phyloP scores from a whole-genome alignment of 202 grass and related monocot species.

The Carex arenaria region DNA sequence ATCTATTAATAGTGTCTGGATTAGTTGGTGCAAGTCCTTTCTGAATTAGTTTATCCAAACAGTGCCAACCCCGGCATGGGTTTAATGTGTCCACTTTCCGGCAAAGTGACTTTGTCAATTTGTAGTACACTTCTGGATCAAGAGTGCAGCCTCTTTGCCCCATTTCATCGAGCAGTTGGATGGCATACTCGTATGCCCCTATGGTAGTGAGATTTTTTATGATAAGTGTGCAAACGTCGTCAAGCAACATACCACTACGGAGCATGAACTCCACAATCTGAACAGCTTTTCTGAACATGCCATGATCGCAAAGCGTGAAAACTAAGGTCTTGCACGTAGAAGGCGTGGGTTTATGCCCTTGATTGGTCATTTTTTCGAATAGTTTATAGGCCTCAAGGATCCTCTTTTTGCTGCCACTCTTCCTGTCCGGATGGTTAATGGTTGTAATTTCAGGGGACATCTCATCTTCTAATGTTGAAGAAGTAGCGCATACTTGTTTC shows the following conservation, averaged over 20 bases:
- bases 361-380: background rate
- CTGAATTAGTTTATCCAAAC: conserved; percentile 32
- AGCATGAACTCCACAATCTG: conserved; percentile 35
- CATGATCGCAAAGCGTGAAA: conserved; percentile 20
- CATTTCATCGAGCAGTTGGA: conserved; percentile 40
- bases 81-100: conserved; percentile 2
- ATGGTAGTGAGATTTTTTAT: conserved; percentile 28
- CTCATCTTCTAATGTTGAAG: background rate
- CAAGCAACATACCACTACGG: conserved; percentile 1
- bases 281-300: conserved; percentile 29
- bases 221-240: conserved; percentile 21
- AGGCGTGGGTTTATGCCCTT: conserved; percentile 6
- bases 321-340: conserved; percentile 24
- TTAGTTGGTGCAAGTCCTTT: conserved; percentile 15
- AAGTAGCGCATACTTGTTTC: background rate
- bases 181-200: conserved; percentile 32
- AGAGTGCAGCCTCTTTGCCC: conserved; percentile 19
- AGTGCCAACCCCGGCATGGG: conserved; percentile 5
- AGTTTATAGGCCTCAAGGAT: background rate
- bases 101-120: conserved; percentile 24
- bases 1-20: conserved; percentile 12
- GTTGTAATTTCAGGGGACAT: background rate
- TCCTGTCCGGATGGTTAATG: background rate
- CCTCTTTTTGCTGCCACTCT: background rate
- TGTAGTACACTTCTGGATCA: conserved; percentile 26